Percentiles rank a stretch among this genome's conserved stretches.
Conservation (phyloP, 495 filamentous ascomycete genomes). For the Annulohypoxylon moriforme region DNA sequence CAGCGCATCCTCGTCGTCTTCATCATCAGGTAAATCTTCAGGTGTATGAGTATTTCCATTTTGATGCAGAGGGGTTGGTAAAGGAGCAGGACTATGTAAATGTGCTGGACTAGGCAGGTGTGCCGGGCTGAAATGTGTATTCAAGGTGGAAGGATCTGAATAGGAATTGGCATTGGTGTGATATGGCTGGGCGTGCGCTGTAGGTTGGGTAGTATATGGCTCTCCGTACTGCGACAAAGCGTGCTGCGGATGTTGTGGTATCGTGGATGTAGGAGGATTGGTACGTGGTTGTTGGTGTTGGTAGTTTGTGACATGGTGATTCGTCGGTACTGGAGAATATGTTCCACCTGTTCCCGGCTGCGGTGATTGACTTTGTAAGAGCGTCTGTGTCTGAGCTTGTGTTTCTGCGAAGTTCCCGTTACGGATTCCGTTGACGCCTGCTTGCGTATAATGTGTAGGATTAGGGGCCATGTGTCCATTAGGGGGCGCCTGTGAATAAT, state of each 20-base stretch:
- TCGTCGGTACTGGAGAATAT: slow-evolving; percentile 44
- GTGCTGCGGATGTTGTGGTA: slow-evolving; percentile 52
- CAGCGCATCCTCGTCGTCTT: slow-evolving; percentile 48
- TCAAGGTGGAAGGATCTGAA: slow-evolving; percentile 38
- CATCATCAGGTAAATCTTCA: slow-evolving; percentile 39
- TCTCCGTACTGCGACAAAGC: slow-evolving; percentile 43
- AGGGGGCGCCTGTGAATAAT: slow-evolving; percentile 45
- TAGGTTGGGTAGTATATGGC: slow-evolving; percentile 43
- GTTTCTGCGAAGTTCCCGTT: slow-evolving; percentile 43
- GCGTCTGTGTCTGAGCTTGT: slow-evolving; percentile 37
- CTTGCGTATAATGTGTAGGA: slow-evolving; percentile 37
- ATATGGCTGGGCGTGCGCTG: slow-evolving; percentile 40
- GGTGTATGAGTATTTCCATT: slow-evolving; percentile 41
- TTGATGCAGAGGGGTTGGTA: slow-evolving; percentile 40
- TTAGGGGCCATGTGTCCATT: slow-evolving; percentile 46
- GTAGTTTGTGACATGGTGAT: slow-evolving; percentile 35
- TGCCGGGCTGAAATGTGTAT: slow-evolving; percentile 45
- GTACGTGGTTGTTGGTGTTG: slow-evolving; percentile 44
- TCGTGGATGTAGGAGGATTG: slow-evolving; percentile 49
- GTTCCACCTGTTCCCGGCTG: slow-evolving; percentile 39
- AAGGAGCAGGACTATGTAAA: slow-evolving; percentile 38
- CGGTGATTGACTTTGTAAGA: slow-evolving; percentile 39
- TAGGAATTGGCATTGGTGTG: slow-evolving; percentile 43
- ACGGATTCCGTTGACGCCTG: slow-evolving; percentile 40
- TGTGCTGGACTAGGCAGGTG: slow-evolving; percentile 40